phyloP scores from a whole-genome alignment of 257 asterid genomes.

The Solanum commersonii region DNA sequence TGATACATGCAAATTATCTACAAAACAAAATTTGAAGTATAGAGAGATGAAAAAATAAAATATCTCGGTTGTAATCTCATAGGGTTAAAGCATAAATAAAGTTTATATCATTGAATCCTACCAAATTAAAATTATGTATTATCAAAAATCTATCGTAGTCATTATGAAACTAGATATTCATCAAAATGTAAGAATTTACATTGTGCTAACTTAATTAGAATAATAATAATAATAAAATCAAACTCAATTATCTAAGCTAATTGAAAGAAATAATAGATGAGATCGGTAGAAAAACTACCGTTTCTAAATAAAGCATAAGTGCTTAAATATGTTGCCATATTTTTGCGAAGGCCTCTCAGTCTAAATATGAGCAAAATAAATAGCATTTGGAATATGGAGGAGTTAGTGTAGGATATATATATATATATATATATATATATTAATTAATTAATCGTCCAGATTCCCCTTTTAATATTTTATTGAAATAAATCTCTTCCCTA shows the following conservation, averaged over 20 bases:
- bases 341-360: neutral
- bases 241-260: too few relatives aligned
- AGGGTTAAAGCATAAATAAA: too few relatives aligned
- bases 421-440: too few relatives aligned
- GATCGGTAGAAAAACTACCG: too few relatives aligned
- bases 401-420: too few relatives aligned
- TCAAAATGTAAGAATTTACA: neutral
- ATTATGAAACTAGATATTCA: neutral
- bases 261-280: too few relatives aligned
- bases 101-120: too few relatives aligned
- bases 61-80: too few relatives aligned
- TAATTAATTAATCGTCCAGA: too few relatives aligned
- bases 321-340: neutral
- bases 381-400: neutral
- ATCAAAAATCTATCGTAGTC: neutral
- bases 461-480: neutral
- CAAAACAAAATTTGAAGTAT: neutral
- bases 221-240: too few relatives aligned
- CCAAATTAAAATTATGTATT: neutral
- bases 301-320: too few relatives aligned
- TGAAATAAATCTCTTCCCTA: neutral
- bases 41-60: neutral
- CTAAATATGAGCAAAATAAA: neutral
- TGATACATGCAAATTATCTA: too few relatives aligned
- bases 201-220: neutral